Base-by-base conservation (phyloP, 371 early-diverging fungal genomes). In the Lichtheimia ornata region DNA sequence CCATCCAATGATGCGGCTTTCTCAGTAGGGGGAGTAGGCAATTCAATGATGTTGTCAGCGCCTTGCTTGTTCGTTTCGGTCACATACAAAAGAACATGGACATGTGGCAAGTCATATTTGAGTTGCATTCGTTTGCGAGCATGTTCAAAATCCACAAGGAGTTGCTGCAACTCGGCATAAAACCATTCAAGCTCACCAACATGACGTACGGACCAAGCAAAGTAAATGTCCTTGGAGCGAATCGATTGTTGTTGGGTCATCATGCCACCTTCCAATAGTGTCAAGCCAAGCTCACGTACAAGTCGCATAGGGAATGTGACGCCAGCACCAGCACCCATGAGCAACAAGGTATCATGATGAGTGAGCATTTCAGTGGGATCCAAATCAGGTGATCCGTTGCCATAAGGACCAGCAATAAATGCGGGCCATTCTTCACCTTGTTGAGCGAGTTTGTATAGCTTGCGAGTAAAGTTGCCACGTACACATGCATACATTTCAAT, bases 311-410 rank as follows among this genome's bases (percentile, higher is more conserved):
- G 71, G 67, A 79, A 86, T 0, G 84, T 79, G 15, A 83, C 60
- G 13, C 86, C 86, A 1, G 84, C 77, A 11, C 86, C 86, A 5
- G 81, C 86, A 14, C 64, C 74, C 35, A 81, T 58, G 58, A 84
- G 72, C 27, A 81, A 64, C 2, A 79, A 56, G 6, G 79, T 69
- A 4, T 66, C 56, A 15, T 76, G 62, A 3, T 24, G 35, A 18
- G 61, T 28, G 30, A 81, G 50, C 57, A 77, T 30, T 18, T 67
- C 12, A 9, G 49, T 20, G 24, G 76, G 45, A 30, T 63, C 45
- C 13, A 70, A 57, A 11, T 51, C 12, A 9, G 18, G 22, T 15
- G 62, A 54, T 6, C 67, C 67, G 15, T 66, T 64, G 2, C 83
- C 83, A 53, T 74, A 82, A 0, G 86, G 86, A 2, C 86, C 86